Evolutionary conservation across 148 eudicot genomes (phyloP).

Genomic region (Mesembryanthemum crystallinum): DNA sequence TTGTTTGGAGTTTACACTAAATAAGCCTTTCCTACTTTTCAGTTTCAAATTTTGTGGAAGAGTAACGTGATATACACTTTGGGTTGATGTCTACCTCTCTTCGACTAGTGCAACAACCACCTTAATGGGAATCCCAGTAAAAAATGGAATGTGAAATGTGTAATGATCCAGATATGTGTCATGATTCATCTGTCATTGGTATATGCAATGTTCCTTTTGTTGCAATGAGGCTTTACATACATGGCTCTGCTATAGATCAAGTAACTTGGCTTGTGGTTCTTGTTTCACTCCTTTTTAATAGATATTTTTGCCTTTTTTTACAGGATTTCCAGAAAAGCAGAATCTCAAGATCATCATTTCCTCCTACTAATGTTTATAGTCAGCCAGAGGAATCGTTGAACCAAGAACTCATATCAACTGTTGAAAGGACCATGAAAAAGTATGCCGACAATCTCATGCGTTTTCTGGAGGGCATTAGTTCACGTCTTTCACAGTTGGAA

Average conservation of each 20-base stretch:
- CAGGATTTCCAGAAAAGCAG: slow-evolving; percentile 95
- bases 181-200: neutral
- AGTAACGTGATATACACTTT: neutral
- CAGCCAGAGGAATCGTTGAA: slow-evolving; percentile 73
- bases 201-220: neutral
- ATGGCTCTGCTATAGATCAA: neutral
- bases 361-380: slow-evolving; percentile 56
- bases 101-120: neutral
- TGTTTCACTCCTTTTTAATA: neutral
- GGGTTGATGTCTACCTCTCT: neutral
- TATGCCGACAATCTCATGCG: slow-evolving; percentile 91
- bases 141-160: neutral
- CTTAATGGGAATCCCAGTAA: neutral
- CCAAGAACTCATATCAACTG: slow-evolving; percentile 63
- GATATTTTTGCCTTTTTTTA: slow-evolving; percentile 4
- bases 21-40: no score
- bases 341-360: slow-evolving; percentile 79
- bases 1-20: no score
- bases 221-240: neutral
- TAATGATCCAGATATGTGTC: no score
- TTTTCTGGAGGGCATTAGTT: slow-evolving; percentile 95
- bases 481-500: slow-evolving; percentile 90
- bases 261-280: neutral
- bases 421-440: slow-evolving; percentile 90
- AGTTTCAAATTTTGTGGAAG: no score